Base-by-base conservation (phyloP, 129 eudicot species). In the Apium graveolens region DNA sequence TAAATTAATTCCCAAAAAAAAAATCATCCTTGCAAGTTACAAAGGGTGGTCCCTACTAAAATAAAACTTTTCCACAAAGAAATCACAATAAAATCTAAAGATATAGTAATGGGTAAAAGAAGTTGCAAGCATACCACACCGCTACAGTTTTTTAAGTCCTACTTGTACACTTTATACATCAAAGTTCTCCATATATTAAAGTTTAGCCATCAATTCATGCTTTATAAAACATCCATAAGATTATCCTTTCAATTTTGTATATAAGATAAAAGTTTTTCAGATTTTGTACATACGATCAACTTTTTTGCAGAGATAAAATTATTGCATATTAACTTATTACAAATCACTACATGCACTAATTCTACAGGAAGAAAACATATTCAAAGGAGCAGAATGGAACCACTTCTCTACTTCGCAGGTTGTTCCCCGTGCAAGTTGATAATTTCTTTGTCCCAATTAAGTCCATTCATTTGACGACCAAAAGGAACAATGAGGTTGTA, bases 401-500 rank as follows among this genome's bases (percentile, higher is more conserved):
- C 0, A 1, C 44, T 71, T 12, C 32, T 26, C 57, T 73, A 43
- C 35, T 26, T 8, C 0, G 35, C 76, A 13, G 78, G 84, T 75
- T 75, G 69, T 81, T 80, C 83, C 70, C 86, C 90, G 2, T 86
- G 81, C 43, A 90, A 70, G 24, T 87, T 89, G 34, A 73, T 77
- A 5, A 93, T 37, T 84, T 93, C 98, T 80, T 85, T 93, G 77
- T 93, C 96, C 98, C 97, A 93, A 77, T 91, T 93, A 45, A 91
- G 80, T 70, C 96, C 98, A 46, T 66, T 75, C 92, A 93, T 89
- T 78, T 93, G 98, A 34, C 97, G 97, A 21, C 98, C 98, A 85
- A 91, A 93, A 14, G 98, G 98, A 57, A 91, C 98, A 69, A 93
- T 90, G 41, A 93, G 86, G 80, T 93, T 93, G 87, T 93, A 91